Evolutionary conservation across 169 alveolate genomes (phyloP), one percentile per base, ranked within the genome.

Genomic region (Plasmodium fragile): DNA sequence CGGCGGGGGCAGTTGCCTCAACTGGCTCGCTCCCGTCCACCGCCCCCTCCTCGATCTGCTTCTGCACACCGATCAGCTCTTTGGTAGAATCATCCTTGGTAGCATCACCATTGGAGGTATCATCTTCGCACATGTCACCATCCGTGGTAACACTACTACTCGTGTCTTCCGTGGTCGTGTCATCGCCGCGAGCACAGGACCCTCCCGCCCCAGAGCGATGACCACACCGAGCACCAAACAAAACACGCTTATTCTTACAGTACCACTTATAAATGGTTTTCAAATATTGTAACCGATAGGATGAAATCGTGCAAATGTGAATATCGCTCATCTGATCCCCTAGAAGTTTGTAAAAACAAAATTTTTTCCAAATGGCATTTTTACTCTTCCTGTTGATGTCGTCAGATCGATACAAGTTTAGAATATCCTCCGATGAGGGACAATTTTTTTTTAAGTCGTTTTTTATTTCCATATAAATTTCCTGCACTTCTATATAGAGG

Each of bases 241-340:
- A 34, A 10, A 84, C 2, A 36, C 69, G 53, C 30, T 73, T 84
- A 84, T 84, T 84, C 80, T 84, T 84, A 8, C 39, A 25, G 18
- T 84, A 84, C 93, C 93, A 84, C 28, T 22, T 41, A 52, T 84
- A 84, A 25, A 84, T 84, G 1, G 93, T 84, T 49, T 72, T 84
- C 69, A 84, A 36, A 34, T 75, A 84, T 32, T 75, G 8, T 45
- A 73, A 32, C 59, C 93, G 53, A 36, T 84, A 84, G 1, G 93
- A 84, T 18, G 93, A 73, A 7, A 84, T 84, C 4, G 93, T 84
- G 69, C 85, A 84, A 52, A 84, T 84, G 43, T 84, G 93, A 32
- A 84, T 69, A 25, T 84, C 93, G 7, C 53, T 84, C 45, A 84
- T 49, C 80, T 84, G 73, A 18, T 84, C 93, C 13, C 84, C 69